These are phyloP conservation scores for Malus orientalis DNA, from an alignment of 306 rosid genomes.

Conservation along the genomic window DNA sequence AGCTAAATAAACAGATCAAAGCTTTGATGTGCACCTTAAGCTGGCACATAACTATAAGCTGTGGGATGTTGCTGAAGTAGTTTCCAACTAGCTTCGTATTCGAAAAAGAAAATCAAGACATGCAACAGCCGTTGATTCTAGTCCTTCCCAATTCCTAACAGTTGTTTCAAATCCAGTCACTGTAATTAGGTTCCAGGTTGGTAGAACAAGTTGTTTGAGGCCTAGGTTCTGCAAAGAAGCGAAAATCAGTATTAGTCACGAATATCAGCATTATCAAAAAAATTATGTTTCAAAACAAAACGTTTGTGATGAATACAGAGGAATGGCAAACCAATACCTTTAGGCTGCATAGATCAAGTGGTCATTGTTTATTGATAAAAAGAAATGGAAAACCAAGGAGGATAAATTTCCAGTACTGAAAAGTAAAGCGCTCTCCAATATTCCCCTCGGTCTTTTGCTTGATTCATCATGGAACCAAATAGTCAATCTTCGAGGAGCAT, in stretches of 20 bases:
- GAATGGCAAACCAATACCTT: not conserved
- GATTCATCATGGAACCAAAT: not conserved
- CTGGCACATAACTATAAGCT: too few relatives aligned
- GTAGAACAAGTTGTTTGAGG: slow-evolving; percentile 29
- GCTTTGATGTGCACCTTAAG: too few relatives aligned
- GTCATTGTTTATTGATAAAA: not conserved
- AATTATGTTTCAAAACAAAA: not conserved
- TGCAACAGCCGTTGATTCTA: too few relatives aligned
- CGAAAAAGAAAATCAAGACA: too few relatives aligned
- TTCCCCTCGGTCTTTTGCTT: not conserved
- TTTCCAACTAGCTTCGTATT: too few relatives aligned
- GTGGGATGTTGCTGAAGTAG: too few relatives aligned
- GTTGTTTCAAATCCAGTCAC: not conserved
- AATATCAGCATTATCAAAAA: not conserved
- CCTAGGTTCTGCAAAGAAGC: slow-evolving; percentile 9
- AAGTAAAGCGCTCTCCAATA: slow-evolving; percentile 11
- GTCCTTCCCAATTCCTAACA: too few relatives aligned
- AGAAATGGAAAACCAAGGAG: slow-evolving; percentile 11
- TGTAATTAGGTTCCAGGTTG: not conserved
- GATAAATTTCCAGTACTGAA: slow-evolving; percentile 14
- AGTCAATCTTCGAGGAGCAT: not conserved
- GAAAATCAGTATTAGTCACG: not conserved
- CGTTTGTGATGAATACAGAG: not conserved
- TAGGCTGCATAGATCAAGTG: not conserved
- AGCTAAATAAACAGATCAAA: too few relatives aligned